These are phyloP conservation scores for Neonectria hederae DNA, from an alignment of 2,329 filamentous ascomycete genomes.

Conservation along the genomic window DNA sequence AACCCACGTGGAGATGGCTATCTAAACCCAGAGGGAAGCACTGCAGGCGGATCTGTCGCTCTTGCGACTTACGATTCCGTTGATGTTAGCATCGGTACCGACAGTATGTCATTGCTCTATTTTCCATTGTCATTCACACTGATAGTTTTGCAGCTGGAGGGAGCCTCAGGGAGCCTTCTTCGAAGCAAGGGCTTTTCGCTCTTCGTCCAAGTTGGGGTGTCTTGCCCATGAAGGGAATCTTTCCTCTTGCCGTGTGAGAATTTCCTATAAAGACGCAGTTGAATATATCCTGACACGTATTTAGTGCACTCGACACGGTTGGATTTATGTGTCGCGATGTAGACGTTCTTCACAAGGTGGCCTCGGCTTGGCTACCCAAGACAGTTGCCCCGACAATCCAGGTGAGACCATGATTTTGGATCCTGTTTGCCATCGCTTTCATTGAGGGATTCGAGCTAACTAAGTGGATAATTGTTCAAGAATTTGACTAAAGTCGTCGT, in stretches of 20 bases:
- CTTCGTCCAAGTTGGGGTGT: not conserved
- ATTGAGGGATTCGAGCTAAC: not conserved
- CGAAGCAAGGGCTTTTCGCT: not conserved
- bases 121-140: not conserved
- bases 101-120: constrained; percentile 8
- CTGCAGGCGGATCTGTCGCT: constrained; percentile 39
- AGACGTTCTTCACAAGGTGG: not conserved
- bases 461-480: not conserved
- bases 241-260: not conserved
- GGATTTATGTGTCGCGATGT: not conserved
- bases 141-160: not conserved
- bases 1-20: constrained; percentile 45
- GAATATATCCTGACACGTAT: not conserved
- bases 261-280: not conserved
- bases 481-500: not conserved
- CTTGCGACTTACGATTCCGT: constrained; percentile 45
- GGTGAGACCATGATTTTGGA: not conserved
- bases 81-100: constrained; percentile 35
- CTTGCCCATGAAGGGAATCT: not conserved
- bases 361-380: not conserved
- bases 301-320: not conserved
- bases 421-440: not conserved
- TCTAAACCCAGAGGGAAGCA: constrained; percentile 40
- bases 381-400: not conserved
- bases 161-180: not conserved